Evolutionary conservation across 805 yeast genomes (phyloP), one percentile per base, ranked within the genome.

Genomic region (Nakazawaea ernobii): DNA sequence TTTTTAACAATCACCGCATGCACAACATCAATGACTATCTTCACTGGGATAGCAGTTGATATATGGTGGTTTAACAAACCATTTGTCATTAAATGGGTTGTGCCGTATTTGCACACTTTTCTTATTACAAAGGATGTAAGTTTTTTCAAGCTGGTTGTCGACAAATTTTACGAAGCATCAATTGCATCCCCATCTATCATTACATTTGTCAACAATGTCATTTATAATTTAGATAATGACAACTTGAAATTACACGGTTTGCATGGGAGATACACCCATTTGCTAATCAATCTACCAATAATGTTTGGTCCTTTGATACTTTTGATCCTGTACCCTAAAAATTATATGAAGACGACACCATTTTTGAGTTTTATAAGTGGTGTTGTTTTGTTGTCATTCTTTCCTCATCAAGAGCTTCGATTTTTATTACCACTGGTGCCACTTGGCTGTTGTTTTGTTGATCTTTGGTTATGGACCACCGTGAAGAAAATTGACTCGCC

Each of bases 361-460:
- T 75, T 79, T 52, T 64, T 81, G 35, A 64, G 91, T 1, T 68
- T 83, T 0, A 48, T 77, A 2, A 80, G 96, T 4, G 95, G 90
- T 0, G 27, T 87, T 1, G 4, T 70, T 0, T 46, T 79, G 3
- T 68, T 94, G 27, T 88, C 97, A 0, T 2, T 79, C 0, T 73
- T 89, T 20, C 95, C 95, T 13, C 99, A 94, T 62, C 99, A 94
- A 62, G 99, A 94, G 60, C 70, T 89, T n/a, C 70, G 99, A 45
- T 94, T 94, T 60, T 65, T 95, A 39, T 60, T 82, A 0, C 98
- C 99, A 0, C 59, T 84, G 17, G 68, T 86, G 1, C 97, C 99
- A 0, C 65, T 91, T 9, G 59, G 80, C 8, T 75, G 82, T 50
- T 71, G 82, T 13, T 77, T 86, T 48, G 68, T 80, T 46, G 79